Base-by-base conservation (phyloP, 163 green algal genomes). In the Scenedesmus sp. region DNA sequence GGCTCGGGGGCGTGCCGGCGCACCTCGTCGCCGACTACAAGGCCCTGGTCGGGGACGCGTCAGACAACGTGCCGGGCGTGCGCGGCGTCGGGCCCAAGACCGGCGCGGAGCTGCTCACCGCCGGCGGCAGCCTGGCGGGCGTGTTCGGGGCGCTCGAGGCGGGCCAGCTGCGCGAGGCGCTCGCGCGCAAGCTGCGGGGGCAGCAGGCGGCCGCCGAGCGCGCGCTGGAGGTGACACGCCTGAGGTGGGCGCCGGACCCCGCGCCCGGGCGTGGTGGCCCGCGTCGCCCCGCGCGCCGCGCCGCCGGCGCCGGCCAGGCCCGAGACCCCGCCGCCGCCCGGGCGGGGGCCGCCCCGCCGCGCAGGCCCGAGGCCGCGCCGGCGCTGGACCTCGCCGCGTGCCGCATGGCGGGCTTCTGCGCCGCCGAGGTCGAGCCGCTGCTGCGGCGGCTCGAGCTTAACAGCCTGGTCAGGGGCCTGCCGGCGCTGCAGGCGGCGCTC, bases 41-140 rank as follows among this genome's bases (percentile, higher is more conserved):
- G 54, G 71, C 71, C 11, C 47, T 80, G 33, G 22, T 58, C 2
- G 71, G 71, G 47, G 71, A 80, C n/a, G n/a, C 26, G 2, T 42
- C 36, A 39, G 71, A 80, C 31, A 63, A 80, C 39, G 11, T 80
- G 24, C 71, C 71, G 18, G 71, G 71, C 28, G 31, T 80, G 5
- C 29, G 45, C 28, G 71, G 71, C 71, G 63, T 80, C 15, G 71
- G 71, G 28, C 44, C 45, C 18, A 80, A 80, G 71, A 80, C 71
- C 53, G 71, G 57, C 39, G 22, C 58, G 29, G 11, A 64, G 6
- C 60, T 80, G 58, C 31, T 80, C 44, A 17, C 50, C 28, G 18
- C 10, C 1, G 42, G 9, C 33, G 56, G 71, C 29, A 54, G 11
- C 26, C 24, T 64, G 28, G 71, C 63, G 31, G 58, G 13, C 1